Evolutionary conservation across 805 yeast genomes (phyloP).

Genomic region (Candida pseudoglaebosa): DNA sequence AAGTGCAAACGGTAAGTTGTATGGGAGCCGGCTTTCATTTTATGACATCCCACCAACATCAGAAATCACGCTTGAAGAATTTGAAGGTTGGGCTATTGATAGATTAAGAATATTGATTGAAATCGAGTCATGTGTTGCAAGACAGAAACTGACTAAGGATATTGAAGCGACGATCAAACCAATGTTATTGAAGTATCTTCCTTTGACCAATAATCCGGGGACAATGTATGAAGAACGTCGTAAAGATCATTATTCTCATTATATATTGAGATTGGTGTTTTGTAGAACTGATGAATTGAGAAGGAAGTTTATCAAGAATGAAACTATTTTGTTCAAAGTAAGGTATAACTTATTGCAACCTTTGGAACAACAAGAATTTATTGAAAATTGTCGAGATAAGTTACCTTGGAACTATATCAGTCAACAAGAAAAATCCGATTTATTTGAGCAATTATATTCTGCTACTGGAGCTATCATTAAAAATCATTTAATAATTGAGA

Average conservation of each 20-base stretch:
- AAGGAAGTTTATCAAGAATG: slow-evolving; percentile 73
- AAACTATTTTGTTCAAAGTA: slow-evolving; percentile 66
- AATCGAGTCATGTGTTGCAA: slow-evolving; percentile 68
- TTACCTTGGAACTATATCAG: slow-evolving; percentile 70
- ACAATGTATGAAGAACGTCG: slow-evolving; percentile 55
- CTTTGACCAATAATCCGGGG: slow-evolving; percentile 36
- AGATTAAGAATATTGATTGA: slow-evolving; percentile 78
- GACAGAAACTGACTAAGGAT: slow-evolving; percentile 63
- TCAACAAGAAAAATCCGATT: slow-evolving; percentile 53
- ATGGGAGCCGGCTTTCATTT: slow-evolving; percentile 63
- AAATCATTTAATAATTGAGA: slow-evolving; percentile 30
- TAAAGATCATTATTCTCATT: slow-evolving; percentile 93
- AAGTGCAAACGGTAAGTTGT: slow-evolving; percentile 32
- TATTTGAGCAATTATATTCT: slow-evolving; percentile 48
- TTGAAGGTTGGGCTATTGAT: slow-evolving; percentile 95
- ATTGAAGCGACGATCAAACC: slow-evolving; percentile 65
- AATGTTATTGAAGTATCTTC: slow-evolving; percentile 57
- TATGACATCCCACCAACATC: slow-evolving; percentile 74
- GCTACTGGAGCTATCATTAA: slow-evolving; percentile 48
- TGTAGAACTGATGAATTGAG: slow-evolving; percentile 84
- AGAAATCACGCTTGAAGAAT: slow-evolving; percentile 88
- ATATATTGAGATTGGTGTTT: slow-evolving; percentile 80
- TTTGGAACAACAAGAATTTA: slow-evolving; percentile 66
- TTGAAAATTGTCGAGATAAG: slow-evolving; percentile 49
- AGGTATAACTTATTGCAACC: slow-evolving; percentile 63